Percentiles rank a stretch among this genome's conserved stretches.
phyloP scores from a whole-genome alignment of 257 asterid genomes.

The Solanum tarijense region DNA sequence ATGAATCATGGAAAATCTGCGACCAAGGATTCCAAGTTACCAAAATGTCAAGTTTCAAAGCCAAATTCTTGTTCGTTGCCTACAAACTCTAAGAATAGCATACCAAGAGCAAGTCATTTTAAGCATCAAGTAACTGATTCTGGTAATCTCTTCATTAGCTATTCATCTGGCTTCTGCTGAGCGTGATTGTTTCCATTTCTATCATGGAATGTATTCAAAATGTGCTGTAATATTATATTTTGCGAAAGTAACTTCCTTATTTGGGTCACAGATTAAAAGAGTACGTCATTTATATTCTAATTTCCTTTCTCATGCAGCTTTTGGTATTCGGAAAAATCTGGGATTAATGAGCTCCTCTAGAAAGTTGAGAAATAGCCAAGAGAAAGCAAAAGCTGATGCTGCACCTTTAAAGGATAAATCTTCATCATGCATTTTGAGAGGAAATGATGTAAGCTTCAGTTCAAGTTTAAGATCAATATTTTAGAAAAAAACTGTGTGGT shows the following conservation, averaged over 20 bases:
- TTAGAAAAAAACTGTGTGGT: neutral
- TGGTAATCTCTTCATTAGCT: constrained; percentile 31
- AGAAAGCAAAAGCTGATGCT: constrained; percentile 30
- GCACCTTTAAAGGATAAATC: constrained; percentile 10
- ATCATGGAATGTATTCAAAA: neutral
- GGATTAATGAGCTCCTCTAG: constrained; percentile 33
- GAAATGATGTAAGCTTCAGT: constrained; percentile 39
- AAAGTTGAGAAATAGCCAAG: constrained; percentile 26
- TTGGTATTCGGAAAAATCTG: constrained; percentile 26
- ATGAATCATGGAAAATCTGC: constrained; percentile 36
- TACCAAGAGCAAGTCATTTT: constrained; percentile 24
- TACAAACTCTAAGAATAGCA: constrained; percentile 21
- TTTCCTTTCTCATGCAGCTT: constrained; percentile 27
- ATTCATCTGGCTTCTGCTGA: neutral
- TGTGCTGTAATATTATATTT: neutral
- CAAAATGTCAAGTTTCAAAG: constrained; percentile 45
- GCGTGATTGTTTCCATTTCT: neutral
- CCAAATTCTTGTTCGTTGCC: constrained; percentile 31
- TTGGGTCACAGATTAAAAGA: neutral
- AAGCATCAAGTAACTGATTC: constrained; percentile 51
- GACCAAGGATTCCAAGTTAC: constrained; percentile 49
- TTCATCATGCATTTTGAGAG: constrained; percentile 22
- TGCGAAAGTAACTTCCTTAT: neutral
- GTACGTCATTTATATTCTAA: neutral
- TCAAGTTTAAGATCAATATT: constrained; percentile 4